Evolutionary conservation across 2,329 filamentous ascomycete genomes (phyloP).

Genomic region (Diatrype stigma): DNA sequence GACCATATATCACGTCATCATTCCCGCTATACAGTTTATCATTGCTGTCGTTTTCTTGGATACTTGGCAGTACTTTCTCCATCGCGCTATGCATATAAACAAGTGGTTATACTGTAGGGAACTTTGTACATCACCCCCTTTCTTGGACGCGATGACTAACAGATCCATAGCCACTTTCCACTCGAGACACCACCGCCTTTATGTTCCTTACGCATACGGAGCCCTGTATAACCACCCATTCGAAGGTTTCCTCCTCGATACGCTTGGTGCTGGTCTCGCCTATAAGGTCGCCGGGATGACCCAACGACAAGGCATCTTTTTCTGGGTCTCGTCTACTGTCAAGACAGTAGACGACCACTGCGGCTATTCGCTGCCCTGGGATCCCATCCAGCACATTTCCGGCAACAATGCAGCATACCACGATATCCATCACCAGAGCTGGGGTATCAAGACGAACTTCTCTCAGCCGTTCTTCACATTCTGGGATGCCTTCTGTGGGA

Average conservation of each 20-base stretch:
- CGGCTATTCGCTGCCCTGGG: conserved; percentile 92
- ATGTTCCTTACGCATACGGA: conserved; percentile 95
- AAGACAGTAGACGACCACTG: conserved; percentile 99
- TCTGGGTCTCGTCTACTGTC: conserved; percentile 84
- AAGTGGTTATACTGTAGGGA: conserved; percentile 89
- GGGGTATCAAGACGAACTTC: conserved; percentile 97
- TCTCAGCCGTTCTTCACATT: conserved; percentile 92
- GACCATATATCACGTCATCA: conserved; percentile 70
- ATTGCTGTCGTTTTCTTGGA: conserved; percentile 75
- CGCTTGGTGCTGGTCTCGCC: conserved; percentile 75
- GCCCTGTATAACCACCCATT: conserved; percentile 95
- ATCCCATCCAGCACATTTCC: conserved; percentile 86
- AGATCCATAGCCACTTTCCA: conserved; percentile 69
- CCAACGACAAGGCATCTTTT: conserved; percentile 80
- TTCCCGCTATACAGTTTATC: conserved; percentile 75
- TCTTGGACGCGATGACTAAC: conserved; percentile 38
- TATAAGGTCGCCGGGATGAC: conserved; percentile 82
- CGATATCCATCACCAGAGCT: conserved; percentile 97
- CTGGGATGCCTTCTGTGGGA: conserved; percentile 81
- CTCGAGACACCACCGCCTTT: conserved; percentile 91
- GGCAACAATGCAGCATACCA: conserved; percentile 96
- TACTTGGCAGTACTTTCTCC: conserved; percentile 97
- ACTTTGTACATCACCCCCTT: conserved; percentile 53
- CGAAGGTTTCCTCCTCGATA: conserved; percentile 91
- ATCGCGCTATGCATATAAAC: conserved; percentile 96